These are phyloP conservation scores for Chlamydomonas reinhardtii DNA, from an alignment of 163 green algal species.

Conservation along the genomic window DNA sequence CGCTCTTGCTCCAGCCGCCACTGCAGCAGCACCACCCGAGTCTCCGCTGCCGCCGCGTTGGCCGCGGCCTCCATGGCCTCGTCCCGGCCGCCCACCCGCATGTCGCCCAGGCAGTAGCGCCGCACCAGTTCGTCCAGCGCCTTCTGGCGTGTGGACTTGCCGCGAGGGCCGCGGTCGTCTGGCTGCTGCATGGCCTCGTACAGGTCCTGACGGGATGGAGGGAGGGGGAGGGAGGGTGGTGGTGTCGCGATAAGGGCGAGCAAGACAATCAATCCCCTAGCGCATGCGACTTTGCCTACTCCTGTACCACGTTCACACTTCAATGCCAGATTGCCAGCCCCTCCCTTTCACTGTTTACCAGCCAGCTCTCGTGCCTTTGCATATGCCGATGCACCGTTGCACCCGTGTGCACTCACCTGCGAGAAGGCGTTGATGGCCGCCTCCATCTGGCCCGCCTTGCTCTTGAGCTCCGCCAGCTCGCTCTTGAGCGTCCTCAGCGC, in stretches of 20 bases:
- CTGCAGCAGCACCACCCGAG: conserved; percentile 46
- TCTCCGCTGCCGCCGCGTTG: conserved; percentile 20
- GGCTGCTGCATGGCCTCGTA: conserved; percentile 49
- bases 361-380: background rate
- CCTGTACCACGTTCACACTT: too few relatives aligned
- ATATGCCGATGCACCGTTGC: too few relatives aligned
- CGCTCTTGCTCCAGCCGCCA: conserved; percentile 37
- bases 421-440: conserved; percentile 2
- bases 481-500: conserved; percentile 37
- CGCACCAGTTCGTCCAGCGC: conserved; percentile 42
- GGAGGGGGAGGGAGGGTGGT: background rate
- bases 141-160: conserved; percentile 14
- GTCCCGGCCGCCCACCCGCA: conserved; percentile 1
- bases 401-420: background rate
- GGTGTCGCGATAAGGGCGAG: background rate
- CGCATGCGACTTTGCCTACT: too few relatives aligned
- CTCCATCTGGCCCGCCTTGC: conserved; percentile 37
- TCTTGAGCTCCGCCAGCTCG: conserved; percentile 41
- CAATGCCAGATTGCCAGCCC: too few relatives aligned
- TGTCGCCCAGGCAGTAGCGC: conserved; percentile 39
- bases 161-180: conserved; percentile 23
- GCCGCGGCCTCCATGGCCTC: conserved; percentile 2
- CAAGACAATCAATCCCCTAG: background rate
- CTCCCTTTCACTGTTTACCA: too few relatives aligned
- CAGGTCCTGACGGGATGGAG: conserved; percentile 14